Evolutionary conservation across 371 early-diverging fungal genomes (phyloP), one percentile per base, ranked within the genome.

Genomic region (Syncephalastrum contaminatum): DNA sequence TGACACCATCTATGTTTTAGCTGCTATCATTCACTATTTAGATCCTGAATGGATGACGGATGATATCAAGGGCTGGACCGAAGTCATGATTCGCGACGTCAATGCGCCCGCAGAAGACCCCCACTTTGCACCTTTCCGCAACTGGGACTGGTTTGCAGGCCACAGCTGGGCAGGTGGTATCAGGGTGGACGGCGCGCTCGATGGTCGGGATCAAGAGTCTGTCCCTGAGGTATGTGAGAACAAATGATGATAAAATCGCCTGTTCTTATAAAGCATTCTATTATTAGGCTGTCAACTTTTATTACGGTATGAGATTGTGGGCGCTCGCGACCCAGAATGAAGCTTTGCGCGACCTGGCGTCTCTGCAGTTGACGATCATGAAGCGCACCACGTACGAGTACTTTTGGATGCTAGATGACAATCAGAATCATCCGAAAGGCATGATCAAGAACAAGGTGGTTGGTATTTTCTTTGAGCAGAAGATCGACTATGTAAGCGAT

Each of bases 91-190:
- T 22, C 80, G 85, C 13, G 92, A 92, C 64, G 89, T 85, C 10
- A 84, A 87, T 41, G 84, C 82, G 43, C 83, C 87, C 5, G 71
- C 65, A 4, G 58, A 69, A 10, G 88, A 88, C 56, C 45, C 60
- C 4, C 62, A 75, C 53, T 92, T 86, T 63, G 86, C 90, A 20
- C 75, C 62, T 15, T 86, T 86, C 56, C 77, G 92, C 13, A 72
- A 72, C 42, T 86, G 84, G 72, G 92, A 91, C 67, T 84, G 87
- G 69, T 91, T 78, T 57, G 88, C 87, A 56, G 90, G 90, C 10
- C 90, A 91, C 59, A 88, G 87, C 30, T 91, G 92, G 92, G 90
- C 92, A 0, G 84, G 84, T 4, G 92, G 91, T 20, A 75, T 86
- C 24, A 80, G 76, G 44, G 63, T 84, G 7, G 75, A 85, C 62